Evolutionary conservation across 2,329 filamentous ascomycete species (phyloP), one percentile per base, ranked within the genome.

Genomic region (Calonectria hongkongensis): DNA sequence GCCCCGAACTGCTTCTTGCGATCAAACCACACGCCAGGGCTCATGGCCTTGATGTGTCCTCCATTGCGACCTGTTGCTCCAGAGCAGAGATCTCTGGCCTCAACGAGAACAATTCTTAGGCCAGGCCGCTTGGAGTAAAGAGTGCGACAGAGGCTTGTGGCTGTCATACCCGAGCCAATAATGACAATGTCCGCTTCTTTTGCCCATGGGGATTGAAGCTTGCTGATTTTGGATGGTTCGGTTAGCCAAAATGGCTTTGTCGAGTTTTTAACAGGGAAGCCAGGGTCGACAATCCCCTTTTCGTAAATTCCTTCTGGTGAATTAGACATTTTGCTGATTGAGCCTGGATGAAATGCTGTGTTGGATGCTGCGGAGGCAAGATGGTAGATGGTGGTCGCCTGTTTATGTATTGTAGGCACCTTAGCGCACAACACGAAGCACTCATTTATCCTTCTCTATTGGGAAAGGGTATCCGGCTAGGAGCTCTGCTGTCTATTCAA

Each of bases 41-140:
- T 72, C 70, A 72, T 72, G 27, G 70, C 50, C 25, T 72, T 72
- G 41, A 63, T 27, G 36, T 72, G 70, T 7, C 70, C 70, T 39
- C 51, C 70, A 63, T 72, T 56, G 82, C 84, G 39, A 82, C 81
- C 73, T 4, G 75, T 76, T 6, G 75, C 73, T 30, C 75, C 75
- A 7, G 66, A 74, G 51, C 77, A 77, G 10, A 79, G 13, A 25
- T 71, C 51, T 1, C 76, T 73, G 18, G 77, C 76, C 27, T 78
- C 76, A 30, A 77, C 7, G 16, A 77, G 30, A 33, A 71, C 67
- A 41, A 78, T 73, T 10, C 69, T 50, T 5, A 77, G 66, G n/a
- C 60, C 51, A 6, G 76, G 66, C 0, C 54, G 48, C n/a, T 70
- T 76, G 2, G 66, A 51, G 12, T 72, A 63, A 1, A 78, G 70